phyloP scores from a whole-genome alignment of 2,329 filamentous ascomycete species.

The Cytospora mali region DNA sequence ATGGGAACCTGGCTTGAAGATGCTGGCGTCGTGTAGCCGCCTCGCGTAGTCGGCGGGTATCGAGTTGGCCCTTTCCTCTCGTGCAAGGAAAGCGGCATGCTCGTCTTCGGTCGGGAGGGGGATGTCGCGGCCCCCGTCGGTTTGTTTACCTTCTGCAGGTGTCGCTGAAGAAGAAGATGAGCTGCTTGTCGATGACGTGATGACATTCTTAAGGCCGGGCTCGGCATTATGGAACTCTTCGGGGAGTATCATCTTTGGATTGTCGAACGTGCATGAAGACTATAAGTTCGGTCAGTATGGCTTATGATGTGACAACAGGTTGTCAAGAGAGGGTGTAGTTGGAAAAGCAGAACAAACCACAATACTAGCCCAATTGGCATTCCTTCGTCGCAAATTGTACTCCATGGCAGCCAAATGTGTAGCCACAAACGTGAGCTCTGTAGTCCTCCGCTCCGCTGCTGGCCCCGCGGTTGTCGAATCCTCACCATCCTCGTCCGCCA shows the following conservation, averaged over 20 bases:
- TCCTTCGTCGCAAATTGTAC: slow-evolving; percentile 71
- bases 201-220: slow-evolving; percentile 22
- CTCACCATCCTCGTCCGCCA: slow-evolving; percentile 39
- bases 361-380: slow-evolving; percentile 86
- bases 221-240: slow-evolving; percentile 13
- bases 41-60: slow-evolving; percentile 40
- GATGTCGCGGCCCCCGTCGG: slow-evolving; percentile 26
- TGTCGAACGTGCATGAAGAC: slow-evolving; percentile 27
- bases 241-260: slow-evolving; percentile 24
- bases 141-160: slow-evolving; percentile 16
- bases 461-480: slow-evolving; percentile 17
- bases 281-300: slow-evolving; percentile 4
- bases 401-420: slow-evolving; percentile 92
- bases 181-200: slow-evolving; percentile 18
- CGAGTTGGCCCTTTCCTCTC: slow-evolving; percentile 1
- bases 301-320: background rate
- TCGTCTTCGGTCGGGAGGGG: slow-evolving; percentile 34
- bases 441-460: slow-evolving; percentile 39
- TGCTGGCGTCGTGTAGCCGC: slow-evolving; percentile 57
- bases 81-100: slow-evolving; percentile 27
- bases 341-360: slow-evolving; percentile 48
- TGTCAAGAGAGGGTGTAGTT: background rate
- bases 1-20: slow-evolving; percentile 76
- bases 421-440: slow-evolving; percentile 81
- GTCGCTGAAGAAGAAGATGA: slow-evolving; percentile 1